A percentile compares a stretch with the other conserved stretches of the same genome.
These are phyloP conservation scores for Cladosporium oxysporum DNA, from an alignment of 2,329 filamentous ascomycete genomes.

Conservation along the genomic window DNA sequence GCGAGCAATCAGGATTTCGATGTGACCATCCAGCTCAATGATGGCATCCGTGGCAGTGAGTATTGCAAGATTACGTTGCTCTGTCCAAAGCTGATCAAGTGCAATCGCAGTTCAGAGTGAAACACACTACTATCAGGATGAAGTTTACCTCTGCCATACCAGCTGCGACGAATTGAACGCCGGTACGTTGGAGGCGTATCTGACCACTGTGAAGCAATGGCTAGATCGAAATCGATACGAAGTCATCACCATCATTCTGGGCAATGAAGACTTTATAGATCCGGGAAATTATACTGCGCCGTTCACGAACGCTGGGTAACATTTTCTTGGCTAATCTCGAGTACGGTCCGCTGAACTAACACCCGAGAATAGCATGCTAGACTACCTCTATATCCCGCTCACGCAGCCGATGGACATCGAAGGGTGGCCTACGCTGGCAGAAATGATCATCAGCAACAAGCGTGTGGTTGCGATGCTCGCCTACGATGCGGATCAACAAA, in stretches of 20 bases:
- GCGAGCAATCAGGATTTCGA: constrained; percentile 55
- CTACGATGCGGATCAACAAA: not conserved
- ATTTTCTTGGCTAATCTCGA: not conserved
- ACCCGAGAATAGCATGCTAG: constrained; percentile 58
- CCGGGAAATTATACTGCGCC: constrained; percentile 65
- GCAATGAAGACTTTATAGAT: constrained; percentile 75
- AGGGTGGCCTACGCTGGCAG: constrained; percentile 82
- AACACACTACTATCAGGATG: constrained; percentile 54
- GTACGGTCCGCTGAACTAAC: not conserved
- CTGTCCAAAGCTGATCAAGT: not conserved
- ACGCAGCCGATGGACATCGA: constrained; percentile 68
- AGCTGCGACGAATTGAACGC: constrained; percentile 55
- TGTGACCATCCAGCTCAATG: constrained; percentile 59
- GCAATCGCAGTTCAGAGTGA: constrained; percentile 58
- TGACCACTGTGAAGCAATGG: constrained; percentile 61
- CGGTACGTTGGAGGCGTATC: constrained; percentile 57
- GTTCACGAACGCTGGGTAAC: constrained; percentile 63
- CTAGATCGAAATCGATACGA: constrained; percentile 75
- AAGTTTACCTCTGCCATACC: constrained; percentile 65
- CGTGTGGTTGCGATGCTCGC: constrained; percentile 58
- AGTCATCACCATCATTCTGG: constrained; percentile 81
- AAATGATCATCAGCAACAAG: constrained; percentile 68
- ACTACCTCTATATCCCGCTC: constrained; percentile 72
- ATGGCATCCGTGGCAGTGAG: constrained; percentile 59
- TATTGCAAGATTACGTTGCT: not conserved